Evolutionary conservation across 352 stramenopile species (phyloP), one percentile per base, ranked within the genome.

Genomic region (Phytophthora syringae): DNA sequence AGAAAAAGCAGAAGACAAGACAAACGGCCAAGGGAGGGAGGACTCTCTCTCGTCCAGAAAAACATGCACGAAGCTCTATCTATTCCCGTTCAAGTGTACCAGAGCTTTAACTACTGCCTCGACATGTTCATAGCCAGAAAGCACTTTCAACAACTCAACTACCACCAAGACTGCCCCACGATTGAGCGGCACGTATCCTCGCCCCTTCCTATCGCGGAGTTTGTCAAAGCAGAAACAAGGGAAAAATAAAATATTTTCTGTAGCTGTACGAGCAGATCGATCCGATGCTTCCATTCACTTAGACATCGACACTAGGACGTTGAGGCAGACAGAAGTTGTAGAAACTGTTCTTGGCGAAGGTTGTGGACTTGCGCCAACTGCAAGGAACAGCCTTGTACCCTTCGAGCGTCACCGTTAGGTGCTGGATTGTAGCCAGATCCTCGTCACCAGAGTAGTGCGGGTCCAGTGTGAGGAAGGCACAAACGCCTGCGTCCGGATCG

Each of bases 281-380:
- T 18, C 27, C 16, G 24, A 40, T 62, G 28, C 18, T 25, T 45
- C 24, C 7, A 24, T 25, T 45, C 16, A 42, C 9, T 72, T 74
- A 75, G 12, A 75, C 30, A 18, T 52, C 60, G 7, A 64, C 57
- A 30, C 42, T 66, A 3, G 83, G 83, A 34, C 83, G 77, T 57
- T 94, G 86, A 16, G 86, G 86, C 39, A 93, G 67, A 42, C 84
- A 94, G 2, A 93, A 37, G 59, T 92, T 94, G 67, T 92, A 94
- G 48, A 94, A 92, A 51, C 72, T 76, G 34, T 73, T 82, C 60
- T 82, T 81, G 32, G 79, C 65, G 60, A 93, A 91, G 4, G 61
- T 79, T 15, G 51, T 77, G 0, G 82, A 77, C 50, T 84, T 83
- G 18, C 86, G 77, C 86, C 84, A 94, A 55, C 79, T 77, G 42